Evolutionary conservation across 2,329 filamentous ascomycete species (phyloP), one percentile per base, ranked within the genome.

Genomic region (Coniochaeta ligniaria): DNA sequence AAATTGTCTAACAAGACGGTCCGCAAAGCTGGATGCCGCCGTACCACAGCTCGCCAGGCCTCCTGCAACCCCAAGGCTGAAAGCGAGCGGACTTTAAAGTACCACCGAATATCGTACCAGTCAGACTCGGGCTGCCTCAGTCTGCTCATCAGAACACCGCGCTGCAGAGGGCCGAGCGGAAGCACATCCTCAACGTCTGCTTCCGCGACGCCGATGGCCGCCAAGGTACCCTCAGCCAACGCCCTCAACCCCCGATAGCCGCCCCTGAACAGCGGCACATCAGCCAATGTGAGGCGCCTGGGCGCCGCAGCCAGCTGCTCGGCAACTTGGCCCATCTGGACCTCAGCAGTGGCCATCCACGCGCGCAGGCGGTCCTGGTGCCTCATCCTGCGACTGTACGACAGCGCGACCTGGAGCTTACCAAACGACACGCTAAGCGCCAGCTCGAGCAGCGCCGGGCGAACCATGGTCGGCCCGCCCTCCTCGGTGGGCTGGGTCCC

Each of bases 101-200:
- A 38, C 36, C 36, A 38, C 16, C 36, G 36, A 6, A 22, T 22
- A 20, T 43, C n/a, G 17, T 43, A 43, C n/a, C 17, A n/a, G 3
- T 43, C 16, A 6, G 16, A 6, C 0, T 63, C 64, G n/a, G 66
- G 65, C n/a, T 64, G 62, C 3, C 65, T 57, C n/a, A 66, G 45
- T 38, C 74, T 72, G 33, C 72, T 75, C n/a, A 76, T 60, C 0
- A 75, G 61, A 12, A 77, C 69, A 5, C 74, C 74, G 1, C 69
- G 67, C 50, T 77, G 75, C 63, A 75, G 70, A 0, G 73, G 73
- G 0, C 74, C 74, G 60, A 72, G 74, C 0, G 75, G 75, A 20
- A 73, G 76, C 0, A 76, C 68, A 22, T 74, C 73, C 28, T 73
- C 66, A 0, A 76, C 64, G 2, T 68, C 64, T 0, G 16, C 41